Conservation (phyloP, 768 basidiomycete genomes). For the Piloderma croceum region DNA sequence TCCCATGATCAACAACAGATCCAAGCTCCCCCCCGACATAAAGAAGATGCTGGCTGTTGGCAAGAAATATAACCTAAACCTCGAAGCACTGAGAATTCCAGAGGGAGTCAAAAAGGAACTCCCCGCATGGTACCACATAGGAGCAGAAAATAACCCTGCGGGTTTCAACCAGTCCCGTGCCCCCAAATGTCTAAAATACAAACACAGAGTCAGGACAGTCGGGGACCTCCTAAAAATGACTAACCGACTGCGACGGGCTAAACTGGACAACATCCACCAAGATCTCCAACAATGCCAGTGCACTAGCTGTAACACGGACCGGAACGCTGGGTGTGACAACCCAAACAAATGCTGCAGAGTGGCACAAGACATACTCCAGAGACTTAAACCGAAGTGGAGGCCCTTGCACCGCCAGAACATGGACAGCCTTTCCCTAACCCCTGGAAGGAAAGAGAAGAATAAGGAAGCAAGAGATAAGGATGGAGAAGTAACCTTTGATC, state of each 20-base stretch:
- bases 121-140: slow-evolving; percentile 9
- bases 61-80: background rate
- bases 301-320: background rate
- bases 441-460: background rate
- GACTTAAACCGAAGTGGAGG: slow-evolving; percentile 10
- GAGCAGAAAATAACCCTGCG: background rate
- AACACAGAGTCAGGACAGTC: background rate
- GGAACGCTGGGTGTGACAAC: slow-evolving; percentile 2
- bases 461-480: background rate
- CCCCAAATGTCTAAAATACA: background rate
- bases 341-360: slow-evolving; percentile 7
- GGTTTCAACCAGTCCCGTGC: background rate
- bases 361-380: slow-evolving; percentile 4
- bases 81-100: background rate
- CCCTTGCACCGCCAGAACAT: background rate
- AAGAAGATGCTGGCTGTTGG: slow-evolving; percentile 4
- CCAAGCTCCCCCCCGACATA: background rate
- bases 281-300: slow-evolving; percentile 8
- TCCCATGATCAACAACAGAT: slow-evolving; percentile 11
- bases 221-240: slow-evolving; percentile 1
- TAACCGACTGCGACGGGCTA: background rate
- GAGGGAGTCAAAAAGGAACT: background rate
- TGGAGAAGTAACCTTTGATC: background rate
- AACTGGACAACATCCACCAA: background rate
- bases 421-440: background rate